These are phyloP conservation scores for Populus ilicifolia DNA, from an alignment of 345 rosid genomes.

Conservation along the genomic window DNA sequence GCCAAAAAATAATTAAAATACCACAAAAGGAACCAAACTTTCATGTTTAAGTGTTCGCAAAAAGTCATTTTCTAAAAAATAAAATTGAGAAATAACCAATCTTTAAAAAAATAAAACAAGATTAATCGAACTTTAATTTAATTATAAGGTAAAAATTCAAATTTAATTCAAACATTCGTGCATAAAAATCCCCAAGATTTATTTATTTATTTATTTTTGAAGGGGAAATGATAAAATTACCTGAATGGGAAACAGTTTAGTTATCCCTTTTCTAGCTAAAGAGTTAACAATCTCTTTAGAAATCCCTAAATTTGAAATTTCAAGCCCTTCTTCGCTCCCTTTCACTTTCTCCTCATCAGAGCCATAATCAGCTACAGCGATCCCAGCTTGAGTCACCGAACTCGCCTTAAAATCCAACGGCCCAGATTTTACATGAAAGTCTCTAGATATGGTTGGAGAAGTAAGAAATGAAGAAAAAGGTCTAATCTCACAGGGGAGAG, in stretches of 20 bases:
- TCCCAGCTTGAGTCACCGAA: constrained; percentile 33
- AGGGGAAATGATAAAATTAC: constrained; percentile 16
- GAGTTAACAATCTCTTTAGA: constrained; percentile 71
- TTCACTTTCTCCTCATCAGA: constrained; percentile 39
- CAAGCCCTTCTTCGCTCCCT: constrained; percentile 56
- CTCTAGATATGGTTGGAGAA: constrained; percentile 14
- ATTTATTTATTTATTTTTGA: neutral
- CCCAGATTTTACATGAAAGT: constrained; percentile 49
- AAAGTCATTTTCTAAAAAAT: too few species aligned
- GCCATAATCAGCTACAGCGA: constrained; percentile 48
- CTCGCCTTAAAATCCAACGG: constrained; percentile 50
- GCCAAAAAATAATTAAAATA: too few species aligned
- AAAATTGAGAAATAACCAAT: neutral
- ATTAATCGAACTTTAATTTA: neutral
- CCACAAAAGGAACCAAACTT: neutral
- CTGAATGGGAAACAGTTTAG: constrained; percentile 88
- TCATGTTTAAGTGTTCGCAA: neutral
- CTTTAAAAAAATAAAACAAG: too few species aligned
- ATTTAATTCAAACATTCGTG: neutral
- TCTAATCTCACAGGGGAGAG: neutral
- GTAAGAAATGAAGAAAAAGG: neutral
- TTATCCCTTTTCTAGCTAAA: constrained; percentile 57
- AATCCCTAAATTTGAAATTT: constrained; percentile 60
- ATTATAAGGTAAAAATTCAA: neutral
- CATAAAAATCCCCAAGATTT: neutral